Evolutionary conservation across 2,329 filamentous ascomycete species (phyloP), one percentile per base, ranked within the genome.

Genomic region (Fusarium pseudonygamai): DNA sequence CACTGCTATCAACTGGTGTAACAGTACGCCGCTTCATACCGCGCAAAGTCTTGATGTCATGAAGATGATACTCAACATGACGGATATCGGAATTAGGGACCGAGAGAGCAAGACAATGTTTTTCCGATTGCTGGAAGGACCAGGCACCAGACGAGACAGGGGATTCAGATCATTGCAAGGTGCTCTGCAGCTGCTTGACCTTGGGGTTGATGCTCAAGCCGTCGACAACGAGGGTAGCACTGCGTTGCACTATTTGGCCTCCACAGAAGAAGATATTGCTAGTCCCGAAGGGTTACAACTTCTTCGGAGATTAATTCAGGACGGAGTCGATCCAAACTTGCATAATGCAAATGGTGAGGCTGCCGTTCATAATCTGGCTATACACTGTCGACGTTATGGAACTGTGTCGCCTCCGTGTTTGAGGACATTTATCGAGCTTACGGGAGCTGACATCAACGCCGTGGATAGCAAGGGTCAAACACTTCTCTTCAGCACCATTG

Each of bases 341-440:
- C 20, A 15, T 22, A 42, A 42, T 42, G 5, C 8, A 26, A 45
- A n/a, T 24, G 56, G 56, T 4, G 20, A 60, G 28, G 43, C 61
- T 4, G 45, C 61, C 6, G 5, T 61, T 18, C 43, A 61, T 11
- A 50, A 9, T 7, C 24, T 55, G 14, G 8, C 22, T n/a, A 10
- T n/a, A 4, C 39, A 40, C 7, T 8, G 13, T n/a, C 3, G 7
- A n/a, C 5, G 1, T 14, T n/a, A 6, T 14, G 5, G 14, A 15
- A 15, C 9, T 16, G 14, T n/a, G 22, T 15, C 22, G 2, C 40
- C 40, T n/a, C 22, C 6, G 40, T 42, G 22, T n/a, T 42, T 42
- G 26, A 55, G 50, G 36, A 24, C 14, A 13, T 22, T 50, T 2
- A 24, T 50, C 3, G 45, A 45, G 18, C 4, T 50, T 4, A 42